Evolutionary conservation across 768 basidiomycete genomes (phyloP).

Genomic region (Lactifluus subvellereus): DNA sequence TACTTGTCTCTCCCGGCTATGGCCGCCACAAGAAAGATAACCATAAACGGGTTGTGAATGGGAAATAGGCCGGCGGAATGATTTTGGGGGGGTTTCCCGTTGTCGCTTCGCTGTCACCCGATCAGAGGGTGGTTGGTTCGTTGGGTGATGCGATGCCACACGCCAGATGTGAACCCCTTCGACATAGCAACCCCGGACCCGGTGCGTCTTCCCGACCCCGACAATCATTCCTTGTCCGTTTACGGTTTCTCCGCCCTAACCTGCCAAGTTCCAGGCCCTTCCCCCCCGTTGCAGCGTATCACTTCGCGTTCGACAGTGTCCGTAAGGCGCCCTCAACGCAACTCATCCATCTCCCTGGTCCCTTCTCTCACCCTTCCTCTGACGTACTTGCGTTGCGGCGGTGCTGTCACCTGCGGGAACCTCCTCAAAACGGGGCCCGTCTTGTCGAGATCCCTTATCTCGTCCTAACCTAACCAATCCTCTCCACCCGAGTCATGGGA

Average conservation of each 20-base stretch:
- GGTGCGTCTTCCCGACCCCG: slow-evolving; percentile 14
- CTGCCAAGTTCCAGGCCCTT: slow-evolving; percentile 18
- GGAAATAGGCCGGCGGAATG: not conserved
- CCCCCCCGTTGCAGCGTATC: not conserved
- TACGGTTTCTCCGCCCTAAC: slow-evolving; percentile 12
- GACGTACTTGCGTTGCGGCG: slow-evolving; percentile 18
- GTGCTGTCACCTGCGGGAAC: slow-evolving; percentile 17
- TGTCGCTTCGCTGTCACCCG: not conserved
- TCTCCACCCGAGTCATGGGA: slow-evolving; percentile 11
- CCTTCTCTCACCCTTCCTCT: slow-evolving; percentile 9
- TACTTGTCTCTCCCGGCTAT: not conserved
- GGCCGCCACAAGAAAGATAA: not conserved
- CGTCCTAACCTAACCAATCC: not conserved
- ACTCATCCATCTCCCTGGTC: not conserved
- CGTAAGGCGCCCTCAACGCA: slow-evolving; percentile 15
- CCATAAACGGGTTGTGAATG: not conserved
- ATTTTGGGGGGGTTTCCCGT: slow-evolving; percentile 5
- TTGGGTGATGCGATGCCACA: not conserved
- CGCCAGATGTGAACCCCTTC: not conserved
- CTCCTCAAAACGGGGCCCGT: slow-evolving; percentile 12
- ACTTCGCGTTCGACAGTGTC: not conserved
- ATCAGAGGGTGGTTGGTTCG: not conserved
- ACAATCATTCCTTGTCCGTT: slow-evolving; percentile 22
- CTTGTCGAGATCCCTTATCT: slow-evolving; percentile 14
- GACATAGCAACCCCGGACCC: slow-evolving; percentile 19